A percentile compares a stretch with the other conserved stretches of the same genome.
Evolutionary conservation across 257 asterid genomes (phyloP).

Genomic region (Capsicum pubescens): DNA sequence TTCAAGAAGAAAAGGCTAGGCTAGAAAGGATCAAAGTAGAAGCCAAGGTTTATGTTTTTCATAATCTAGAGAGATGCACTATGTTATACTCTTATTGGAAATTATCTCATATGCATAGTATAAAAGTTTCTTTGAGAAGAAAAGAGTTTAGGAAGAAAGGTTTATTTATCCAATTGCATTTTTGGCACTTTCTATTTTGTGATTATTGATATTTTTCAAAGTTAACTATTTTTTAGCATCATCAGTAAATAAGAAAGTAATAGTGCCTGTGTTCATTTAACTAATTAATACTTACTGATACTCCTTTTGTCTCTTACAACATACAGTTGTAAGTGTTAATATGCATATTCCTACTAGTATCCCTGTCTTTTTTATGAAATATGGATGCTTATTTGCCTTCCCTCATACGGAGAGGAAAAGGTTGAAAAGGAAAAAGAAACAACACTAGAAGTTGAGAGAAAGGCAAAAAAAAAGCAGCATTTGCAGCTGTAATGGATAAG

Average conservation of each 20-base stretch:
- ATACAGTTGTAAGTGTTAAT: constrained; percentile 6
- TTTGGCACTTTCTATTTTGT: neutral
- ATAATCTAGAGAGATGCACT: neutral
- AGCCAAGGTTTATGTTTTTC: constrained; percentile 60
- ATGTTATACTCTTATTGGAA: neutral
- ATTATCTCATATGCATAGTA: neutral
- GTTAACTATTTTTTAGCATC: neutral
- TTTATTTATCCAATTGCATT: constrained; percentile 7
- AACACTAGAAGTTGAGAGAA: constrained; percentile 64
- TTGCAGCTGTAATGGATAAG: constrained; percentile 62
- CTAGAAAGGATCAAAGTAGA: constrained; percentile 77
- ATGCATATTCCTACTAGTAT: constrained; percentile 8
- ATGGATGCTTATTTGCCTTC: neutral
- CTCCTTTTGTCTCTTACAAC: neutral
- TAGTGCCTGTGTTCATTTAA: neutral
- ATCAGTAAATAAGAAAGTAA: neutral
- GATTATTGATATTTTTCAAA: neutral
- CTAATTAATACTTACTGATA: neutral
- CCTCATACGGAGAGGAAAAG: constrained; percentile 47
- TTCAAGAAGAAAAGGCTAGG: constrained; percentile 67
- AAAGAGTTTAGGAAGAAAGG: neutral
- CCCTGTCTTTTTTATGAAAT: constrained; percentile 1
- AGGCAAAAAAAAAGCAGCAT: constrained; percentile 56
- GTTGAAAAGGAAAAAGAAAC: constrained; percentile 63
- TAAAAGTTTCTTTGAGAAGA: neutral